Evolutionary conservation across 495 filamentous ascomycete species (phyloP).

Genomic region (Podospora tetraspora): DNA sequence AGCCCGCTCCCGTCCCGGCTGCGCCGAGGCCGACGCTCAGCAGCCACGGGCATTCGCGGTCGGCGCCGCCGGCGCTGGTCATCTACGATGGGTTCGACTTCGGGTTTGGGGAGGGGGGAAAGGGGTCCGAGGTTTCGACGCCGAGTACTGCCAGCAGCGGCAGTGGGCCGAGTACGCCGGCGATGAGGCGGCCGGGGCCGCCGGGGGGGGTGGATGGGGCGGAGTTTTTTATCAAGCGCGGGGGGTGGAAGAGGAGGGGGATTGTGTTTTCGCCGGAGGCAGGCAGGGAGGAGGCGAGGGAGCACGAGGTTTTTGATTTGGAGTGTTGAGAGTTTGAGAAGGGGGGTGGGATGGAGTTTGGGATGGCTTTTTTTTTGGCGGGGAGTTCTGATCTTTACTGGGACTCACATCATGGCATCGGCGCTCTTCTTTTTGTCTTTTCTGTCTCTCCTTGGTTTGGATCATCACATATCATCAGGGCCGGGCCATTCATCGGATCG

Average conservation of each 20-base stretch:
- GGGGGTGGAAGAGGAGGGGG: slow-evolving; percentile 46
- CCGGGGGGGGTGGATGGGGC: slow-evolving; percentile 21
- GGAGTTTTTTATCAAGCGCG: slow-evolving; percentile 40
- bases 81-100: slow-evolving; percentile 38
- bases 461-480: background rate
- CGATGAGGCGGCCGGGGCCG: slow-evolving; percentile 15
- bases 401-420: background rate
- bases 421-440: background rate
- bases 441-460: background rate
- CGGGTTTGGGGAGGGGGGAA: slow-evolving; percentile 20
- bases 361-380: background rate
- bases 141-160: background rate
- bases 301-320: slow-evolving; percentile 27
- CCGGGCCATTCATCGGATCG: background rate
- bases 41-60: slow-evolving; percentile 1
- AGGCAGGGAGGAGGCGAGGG: background rate
- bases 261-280: slow-evolving; percentile 38
- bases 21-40: slow-evolving; percentile 1
- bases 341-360: too few relatives aligned
- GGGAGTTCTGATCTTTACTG: background rate
- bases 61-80: slow-evolving; percentile 15
- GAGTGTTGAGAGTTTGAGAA: too few relatives aligned
- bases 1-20: background rate
- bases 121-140: background rate
- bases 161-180: slow-evolving; percentile 8